Base-by-base conservation (phyloP, 768 basidiomycete species). In the Boletus sp. region DNA sequence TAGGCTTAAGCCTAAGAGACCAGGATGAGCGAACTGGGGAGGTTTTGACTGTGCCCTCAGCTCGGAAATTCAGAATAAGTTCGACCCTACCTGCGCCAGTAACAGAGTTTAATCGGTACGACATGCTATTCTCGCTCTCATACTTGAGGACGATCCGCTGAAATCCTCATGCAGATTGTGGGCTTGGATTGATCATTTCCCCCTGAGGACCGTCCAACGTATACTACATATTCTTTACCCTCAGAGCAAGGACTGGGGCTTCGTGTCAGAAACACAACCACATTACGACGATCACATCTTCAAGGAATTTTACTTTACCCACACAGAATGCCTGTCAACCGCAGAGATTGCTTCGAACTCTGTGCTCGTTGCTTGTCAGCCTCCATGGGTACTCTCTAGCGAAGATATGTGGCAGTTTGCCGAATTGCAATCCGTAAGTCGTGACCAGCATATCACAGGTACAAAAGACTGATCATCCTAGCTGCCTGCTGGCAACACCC, bases 361-460 rank as follows among this genome's bases (percentile, higher is more conserved):
- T 41, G 70, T 84, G 19, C 65, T 82, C 4, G 65, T 85, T 39
- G 82, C 77, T n/a, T 80, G 80, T 57, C 83, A 84, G 63, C 80
- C 83, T 3, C 82, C 83, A 7, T 84, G 80, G 79, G 71, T 83
- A 23, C 75, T 85, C 39, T 79, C 79, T 11, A 62, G 65, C n/a
- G 74, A 76, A 56, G 82, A 83, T 61, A 71, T 85, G 56, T 70
- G 74, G 60, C 77, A 80, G 60, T 83, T 85, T 61, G 68, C 77
- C 3, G 69, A 74, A 57, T 74, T 79, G 41, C 55, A 41, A 54
- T 71, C 71, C 7, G 66, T 61, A 42, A 58, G 58, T 66, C 6
- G 50, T 27, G 32, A 40, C 15, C 34, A 37, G 27, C 27, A 15
- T 35, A 46, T 50, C n/a, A 10, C 25, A 14, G 8, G 5, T 21